Percentiles rank a stretch among this genome's conserved stretches.
phyloP scores from a whole-genome alignment of 2,329 filamentous ascomycete genomes.

The Decorospora gaudefroyi region DNA sequence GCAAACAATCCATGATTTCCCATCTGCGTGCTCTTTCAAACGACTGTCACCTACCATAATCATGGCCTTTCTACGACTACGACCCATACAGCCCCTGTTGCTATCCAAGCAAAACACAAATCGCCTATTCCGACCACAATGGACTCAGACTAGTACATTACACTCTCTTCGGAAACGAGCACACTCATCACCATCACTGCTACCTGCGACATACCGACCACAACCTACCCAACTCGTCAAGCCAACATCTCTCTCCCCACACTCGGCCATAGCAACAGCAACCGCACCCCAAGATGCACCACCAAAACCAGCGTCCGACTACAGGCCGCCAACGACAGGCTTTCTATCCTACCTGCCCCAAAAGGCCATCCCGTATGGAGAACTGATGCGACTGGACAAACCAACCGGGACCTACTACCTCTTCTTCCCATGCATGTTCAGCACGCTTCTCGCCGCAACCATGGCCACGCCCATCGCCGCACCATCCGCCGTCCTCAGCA shows the following conservation, averaged over 20 bases:
- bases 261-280: slow-evolving; percentile 22
- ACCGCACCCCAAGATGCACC: slow-evolving; percentile 15
- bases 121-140: not conserved
- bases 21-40: not conserved
- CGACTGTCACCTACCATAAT: not conserved
- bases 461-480: slow-evolving; percentile 65
- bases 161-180: not conserved
- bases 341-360: slow-evolving; percentile 70
- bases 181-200: not conserved
- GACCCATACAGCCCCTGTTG: not conserved
- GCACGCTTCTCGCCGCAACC: slow-evolving; percentile 77
- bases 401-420: slow-evolving; percentile 83
- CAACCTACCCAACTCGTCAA: slow-evolving; percentile 16
- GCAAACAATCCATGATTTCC: too few relatives aligned
- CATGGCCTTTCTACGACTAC: slow-evolving; percentile 4
- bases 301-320: slow-evolving; percentile 46
- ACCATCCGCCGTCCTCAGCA: slow-evolving; percentile 65
- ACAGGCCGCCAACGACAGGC: slow-evolving; percentile 71
- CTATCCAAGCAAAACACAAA: not conserved
- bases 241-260: not conserved
- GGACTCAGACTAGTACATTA: too few relatives aligned
- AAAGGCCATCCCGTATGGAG: slow-evolving; percentile 77
- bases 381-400: slow-evolving; percentile 80
- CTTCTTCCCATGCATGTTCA: slow-evolving; percentile 84
- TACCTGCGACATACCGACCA: slow-evolving; percentile 3